phyloP scores from a whole-genome alignment of 2,329 filamentous ascomycete genomes.

The Raffaelea ambrosiae region DNA sequence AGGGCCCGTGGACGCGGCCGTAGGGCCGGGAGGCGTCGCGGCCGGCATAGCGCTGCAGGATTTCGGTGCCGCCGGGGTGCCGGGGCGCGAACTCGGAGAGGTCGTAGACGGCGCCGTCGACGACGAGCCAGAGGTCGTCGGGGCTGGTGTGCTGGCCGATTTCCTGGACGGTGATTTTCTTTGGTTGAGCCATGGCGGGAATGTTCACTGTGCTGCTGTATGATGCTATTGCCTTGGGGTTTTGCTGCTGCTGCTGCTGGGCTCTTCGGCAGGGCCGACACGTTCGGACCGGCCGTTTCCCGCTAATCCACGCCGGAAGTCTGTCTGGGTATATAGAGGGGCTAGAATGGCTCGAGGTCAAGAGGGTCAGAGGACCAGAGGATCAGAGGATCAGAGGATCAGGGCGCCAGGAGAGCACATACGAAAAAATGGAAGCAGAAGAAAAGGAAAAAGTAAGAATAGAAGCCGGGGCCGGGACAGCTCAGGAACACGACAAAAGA shows the following conservation, averaged over 20 bases:
- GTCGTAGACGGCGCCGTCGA: conserved; percentile 61
- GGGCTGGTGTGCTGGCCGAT: conserved; percentile 38
- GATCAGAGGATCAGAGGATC: too few relatives aligned
- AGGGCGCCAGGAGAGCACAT: too few relatives aligned
- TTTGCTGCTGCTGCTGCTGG: too few relatives aligned
- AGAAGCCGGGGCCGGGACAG: too few relatives aligned
- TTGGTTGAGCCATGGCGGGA: background rate
- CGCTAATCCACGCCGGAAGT: background rate
- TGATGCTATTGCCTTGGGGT: too few relatives aligned
- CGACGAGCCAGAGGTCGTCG: conserved; percentile 56
- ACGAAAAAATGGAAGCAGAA: too few relatives aligned
- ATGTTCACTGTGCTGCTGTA: background rate
- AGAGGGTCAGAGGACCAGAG: too few relatives aligned
- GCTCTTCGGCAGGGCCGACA: too few relatives aligned
- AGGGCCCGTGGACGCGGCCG: conserved; percentile 38
- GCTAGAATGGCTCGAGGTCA: background rate
- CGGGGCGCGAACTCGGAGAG: conserved; percentile 52
- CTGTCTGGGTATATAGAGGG: background rate
- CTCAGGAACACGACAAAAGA: too few relatives aligned
- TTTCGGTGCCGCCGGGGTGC: conserved; percentile 28
- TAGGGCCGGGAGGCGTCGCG: conserved; percentile 44
- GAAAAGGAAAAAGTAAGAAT: too few relatives aligned
- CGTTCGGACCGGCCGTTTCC: too few relatives aligned
- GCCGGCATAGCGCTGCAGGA: conserved; percentile 43
- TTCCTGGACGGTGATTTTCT: conserved; percentile 17